These are phyloP conservation scores for Diaporthe australafricana DNA, from an alignment of 2,329 filamentous ascomycete species.

Conservation along the genomic window DNA sequence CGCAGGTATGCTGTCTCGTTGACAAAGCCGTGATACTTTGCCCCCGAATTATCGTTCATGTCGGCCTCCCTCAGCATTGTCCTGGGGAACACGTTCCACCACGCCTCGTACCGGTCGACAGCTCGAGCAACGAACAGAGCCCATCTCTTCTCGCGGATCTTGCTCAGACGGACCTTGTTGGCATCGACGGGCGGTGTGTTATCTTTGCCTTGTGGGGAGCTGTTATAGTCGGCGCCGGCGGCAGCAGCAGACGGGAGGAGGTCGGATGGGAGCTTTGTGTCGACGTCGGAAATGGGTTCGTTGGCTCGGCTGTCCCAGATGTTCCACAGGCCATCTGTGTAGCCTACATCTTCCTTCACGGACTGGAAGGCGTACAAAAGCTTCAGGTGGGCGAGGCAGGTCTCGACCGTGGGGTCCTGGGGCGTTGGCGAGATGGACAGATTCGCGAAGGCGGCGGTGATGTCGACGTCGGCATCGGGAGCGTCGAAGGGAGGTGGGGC, in stretches of 20 bases:
- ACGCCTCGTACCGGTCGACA: slow-evolving; percentile 74
- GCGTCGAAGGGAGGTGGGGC: neutral
- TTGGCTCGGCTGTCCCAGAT: slow-evolving; percentile 63
- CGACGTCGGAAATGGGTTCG: slow-evolving; percentile 31
- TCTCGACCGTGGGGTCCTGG: slow-evolving; percentile 57
- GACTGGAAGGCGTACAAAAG: slow-evolving; percentile 75
- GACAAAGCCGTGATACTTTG: slow-evolving; percentile 50
- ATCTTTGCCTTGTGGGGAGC: slow-evolving; percentile 35
- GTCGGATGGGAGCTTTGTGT: slow-evolving; percentile 14
- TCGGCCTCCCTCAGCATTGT: slow-evolving; percentile 49
- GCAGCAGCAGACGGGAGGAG: slow-evolving; percentile 8
- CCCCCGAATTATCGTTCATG: slow-evolving; percentile 45
- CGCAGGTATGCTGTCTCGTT: slow-evolving; percentile 41
- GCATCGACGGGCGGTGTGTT: slow-evolving; percentile 48
- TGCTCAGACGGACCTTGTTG: slow-evolving; percentile 58
- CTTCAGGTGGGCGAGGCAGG: slow-evolving; percentile 80
- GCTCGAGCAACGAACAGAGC: slow-evolving; percentile 75
- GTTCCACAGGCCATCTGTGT: slow-evolving; percentile 74
- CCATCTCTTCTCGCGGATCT: slow-evolving; percentile 79
- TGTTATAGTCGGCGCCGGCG: slow-evolving; percentile 5
- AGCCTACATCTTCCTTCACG: slow-evolving; percentile 75
- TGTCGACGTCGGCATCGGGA: slow-evolving; percentile 52
- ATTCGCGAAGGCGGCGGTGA: slow-evolving; percentile 49
- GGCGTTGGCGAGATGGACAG: slow-evolving; percentile 48
- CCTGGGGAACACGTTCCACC: slow-evolving; percentile 64